Percentiles rank a stretch among this genome's conserved stretches.
Evolutionary conservation across 139 green algal genomes (phyloP).

Genomic region (Tetradesmus lagerheimii): DNA sequence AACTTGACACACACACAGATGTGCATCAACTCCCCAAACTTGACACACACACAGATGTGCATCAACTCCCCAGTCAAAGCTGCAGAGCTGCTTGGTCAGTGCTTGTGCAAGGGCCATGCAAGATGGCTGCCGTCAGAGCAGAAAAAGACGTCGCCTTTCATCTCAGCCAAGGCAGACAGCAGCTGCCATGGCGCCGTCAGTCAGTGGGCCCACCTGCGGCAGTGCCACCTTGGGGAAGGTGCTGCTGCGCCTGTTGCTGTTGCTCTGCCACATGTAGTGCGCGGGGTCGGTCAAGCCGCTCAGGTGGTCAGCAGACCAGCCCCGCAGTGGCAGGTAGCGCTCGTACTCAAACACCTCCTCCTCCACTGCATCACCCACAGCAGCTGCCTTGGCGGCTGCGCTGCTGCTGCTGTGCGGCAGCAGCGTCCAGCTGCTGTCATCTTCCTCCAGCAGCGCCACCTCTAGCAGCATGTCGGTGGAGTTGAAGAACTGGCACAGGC

Average conservation of each 20-base stretch:
- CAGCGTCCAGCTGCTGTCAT: slow-evolving; percentile 58
- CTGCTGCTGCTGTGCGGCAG: slow-evolving; percentile 39
- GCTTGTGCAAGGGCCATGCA: no score
- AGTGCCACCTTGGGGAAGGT: slow-evolving; percentile 63
- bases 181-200: no score
- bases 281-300: slow-evolving; percentile 64
- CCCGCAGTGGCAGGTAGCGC: slow-evolving; percentile 73
- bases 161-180: no score
- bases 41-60: neutral
- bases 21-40: neutral
- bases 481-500: slow-evolving; percentile 82
- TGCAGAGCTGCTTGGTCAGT: no score
- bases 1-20: neutral
- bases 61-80: no score
- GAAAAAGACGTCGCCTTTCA: no score
- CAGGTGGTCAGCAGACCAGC: slow-evolving; percentile 68
- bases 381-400: neutral
- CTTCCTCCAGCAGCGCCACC: slow-evolving; percentile 61
- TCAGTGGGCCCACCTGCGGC: slow-evolving; percentile 43
- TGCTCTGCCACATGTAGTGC: slow-evolving; percentile 64
- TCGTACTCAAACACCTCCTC: slow-evolving; percentile 93
- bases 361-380: slow-evolving; percentile 58
- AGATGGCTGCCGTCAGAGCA: no score
- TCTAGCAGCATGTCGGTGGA: slow-evolving; percentile 74
- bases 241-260: slow-evolving; percentile 45